These are phyloP conservation scores for Aristolochia fimbriata DNA, from an alignment of 164 flowering plant genomes.

Conservation along the genomic window DNA sequence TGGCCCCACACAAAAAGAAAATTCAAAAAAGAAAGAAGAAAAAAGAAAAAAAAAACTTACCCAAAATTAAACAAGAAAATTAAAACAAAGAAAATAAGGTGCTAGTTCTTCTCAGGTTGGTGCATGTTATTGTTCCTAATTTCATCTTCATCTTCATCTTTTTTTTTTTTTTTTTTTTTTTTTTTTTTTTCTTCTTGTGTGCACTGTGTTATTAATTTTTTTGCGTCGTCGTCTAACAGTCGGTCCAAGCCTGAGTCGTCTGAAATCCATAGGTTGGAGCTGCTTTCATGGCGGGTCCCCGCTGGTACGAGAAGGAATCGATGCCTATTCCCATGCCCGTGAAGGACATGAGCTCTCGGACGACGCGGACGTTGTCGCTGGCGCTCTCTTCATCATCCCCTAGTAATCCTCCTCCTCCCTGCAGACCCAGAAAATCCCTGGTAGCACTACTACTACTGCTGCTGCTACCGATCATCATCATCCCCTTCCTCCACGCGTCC, in stretches of 20 bases:
- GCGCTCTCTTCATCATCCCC: constrained; percentile 14
- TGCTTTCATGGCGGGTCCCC: constrained; percentile 14
- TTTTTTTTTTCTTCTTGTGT: too few species aligned
- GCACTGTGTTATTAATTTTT: background rate
- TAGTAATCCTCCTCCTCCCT: too few species aligned
- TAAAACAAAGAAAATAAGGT: background rate
- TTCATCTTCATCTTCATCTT: too few species aligned
- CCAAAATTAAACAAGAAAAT: background rate
- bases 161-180: too few species aligned
- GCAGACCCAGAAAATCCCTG: constrained; percentile 71
- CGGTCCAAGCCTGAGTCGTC: background rate
- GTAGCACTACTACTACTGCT: too few species aligned
- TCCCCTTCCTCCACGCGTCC: constrained; percentile 33
- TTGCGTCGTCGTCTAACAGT: too few species aligned
- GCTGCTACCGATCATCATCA: constrained; percentile 35
- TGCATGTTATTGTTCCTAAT: background rate
- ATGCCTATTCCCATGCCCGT: constrained; percentile 16
- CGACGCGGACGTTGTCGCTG: constrained; percentile 12
- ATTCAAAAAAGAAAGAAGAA: background rate
- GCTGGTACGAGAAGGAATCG: constrained; percentile 23
- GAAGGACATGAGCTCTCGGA: constrained; percentile 26
- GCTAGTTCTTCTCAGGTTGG: background rate
- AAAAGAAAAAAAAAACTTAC: background rate
- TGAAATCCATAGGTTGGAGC: background rate
- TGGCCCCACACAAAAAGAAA: background rate